Conservation (phyloP, 1,284 basidiomycete genomes). For the Lignosus rhinocerotis region DNA sequence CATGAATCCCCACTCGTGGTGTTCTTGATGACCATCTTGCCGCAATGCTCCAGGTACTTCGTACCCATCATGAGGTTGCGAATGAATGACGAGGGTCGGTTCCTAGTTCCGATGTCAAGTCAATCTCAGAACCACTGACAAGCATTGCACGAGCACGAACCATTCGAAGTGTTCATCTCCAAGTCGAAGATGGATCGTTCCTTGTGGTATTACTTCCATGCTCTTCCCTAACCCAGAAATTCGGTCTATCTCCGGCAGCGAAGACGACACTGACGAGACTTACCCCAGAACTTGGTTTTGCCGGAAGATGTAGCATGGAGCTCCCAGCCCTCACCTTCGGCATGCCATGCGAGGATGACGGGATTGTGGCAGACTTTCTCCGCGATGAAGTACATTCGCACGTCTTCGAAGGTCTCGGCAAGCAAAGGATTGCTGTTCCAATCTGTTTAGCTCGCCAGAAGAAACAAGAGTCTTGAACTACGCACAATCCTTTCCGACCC, state of each 20-base stretch:
- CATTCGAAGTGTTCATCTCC: constrained; percentile 68
- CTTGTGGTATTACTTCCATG: constrained; percentile 80
- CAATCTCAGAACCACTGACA: not conserved
- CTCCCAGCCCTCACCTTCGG: constrained; percentile 77
- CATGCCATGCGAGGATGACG: constrained; percentile 81
- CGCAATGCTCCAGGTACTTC: constrained; percentile 84
- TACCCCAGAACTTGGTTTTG: constrained; percentile 90
- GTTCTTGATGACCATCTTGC: constrained; percentile 75
- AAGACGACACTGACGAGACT: constrained; percentile 23
- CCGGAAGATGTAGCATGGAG: constrained; percentile 71
- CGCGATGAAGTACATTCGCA: constrained; percentile 77
- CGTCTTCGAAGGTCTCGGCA: constrained; percentile 86
- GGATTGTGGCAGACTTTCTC: constrained; percentile 92
- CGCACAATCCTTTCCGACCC: constrained; percentile 86
- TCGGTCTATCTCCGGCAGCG: constrained; percentile 23
- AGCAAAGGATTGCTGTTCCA: constrained; percentile 78
- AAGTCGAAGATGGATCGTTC: constrained; percentile 64
- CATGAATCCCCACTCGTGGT: constrained; percentile 55
- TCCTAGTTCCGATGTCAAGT: constrained; percentile 47
- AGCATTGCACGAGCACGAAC: constrained; percentile 36
- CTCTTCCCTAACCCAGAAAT: constrained; percentile 64
- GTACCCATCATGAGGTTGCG: constrained; percentile 88
- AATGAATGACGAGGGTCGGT: constrained; percentile 85
- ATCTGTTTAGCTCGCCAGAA: not conserved
- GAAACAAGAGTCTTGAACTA: constrained; percentile 16